phyloP scores from a whole-genome alignment of 495 filamentous ascomycete genomes.

The Chaetomidium leptoderma region DNA sequence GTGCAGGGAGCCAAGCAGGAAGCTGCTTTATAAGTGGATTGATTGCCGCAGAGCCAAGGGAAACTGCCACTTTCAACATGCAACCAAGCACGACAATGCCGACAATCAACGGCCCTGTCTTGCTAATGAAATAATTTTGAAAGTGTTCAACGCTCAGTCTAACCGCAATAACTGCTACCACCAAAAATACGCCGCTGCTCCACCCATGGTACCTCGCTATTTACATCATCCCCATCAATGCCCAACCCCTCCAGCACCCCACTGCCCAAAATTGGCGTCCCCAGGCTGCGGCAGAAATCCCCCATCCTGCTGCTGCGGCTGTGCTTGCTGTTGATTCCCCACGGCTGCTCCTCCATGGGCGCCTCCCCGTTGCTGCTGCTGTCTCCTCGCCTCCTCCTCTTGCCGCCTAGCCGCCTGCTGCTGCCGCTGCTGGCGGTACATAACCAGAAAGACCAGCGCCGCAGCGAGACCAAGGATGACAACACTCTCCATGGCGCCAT shows the following conservation, averaged over 20 bases:
- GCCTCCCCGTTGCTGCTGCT: constrained; percentile 26
- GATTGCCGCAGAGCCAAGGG: not conserved
- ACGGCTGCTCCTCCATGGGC: constrained; percentile 7
- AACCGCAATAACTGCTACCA: not conserved
- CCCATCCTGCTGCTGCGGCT: constrained; percentile 25
- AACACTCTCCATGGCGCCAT: constrained; percentile 73
- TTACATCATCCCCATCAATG: constrained; percentile 50
- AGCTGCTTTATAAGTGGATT: too few relatives aligned
- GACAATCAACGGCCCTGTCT: not conserved
- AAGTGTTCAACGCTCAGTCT: not conserved
- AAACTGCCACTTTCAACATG: not conserved
- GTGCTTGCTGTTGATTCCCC: constrained; percentile 15
- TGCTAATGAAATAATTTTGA: not conserved
- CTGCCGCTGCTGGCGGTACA: constrained; percentile 76
- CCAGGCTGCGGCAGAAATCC: constrained; percentile 69
- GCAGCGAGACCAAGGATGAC: constrained; percentile 76
- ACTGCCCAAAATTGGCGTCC: constrained; percentile 66
- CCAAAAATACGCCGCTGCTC: constrained; percentile 15
- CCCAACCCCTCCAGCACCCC: constrained; percentile 72
- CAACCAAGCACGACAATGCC: not conserved
- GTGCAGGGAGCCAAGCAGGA: too few relatives aligned
- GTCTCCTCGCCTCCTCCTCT: constrained; percentile 36
- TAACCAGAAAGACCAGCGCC: constrained; percentile 70
- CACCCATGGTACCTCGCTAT: not conserved
- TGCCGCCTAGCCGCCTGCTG: constrained; percentile 46